Evolutionary conservation across 108 stramenopile species (phyloP).

Genomic region (Cyclostephanos tholiformis): DNA sequence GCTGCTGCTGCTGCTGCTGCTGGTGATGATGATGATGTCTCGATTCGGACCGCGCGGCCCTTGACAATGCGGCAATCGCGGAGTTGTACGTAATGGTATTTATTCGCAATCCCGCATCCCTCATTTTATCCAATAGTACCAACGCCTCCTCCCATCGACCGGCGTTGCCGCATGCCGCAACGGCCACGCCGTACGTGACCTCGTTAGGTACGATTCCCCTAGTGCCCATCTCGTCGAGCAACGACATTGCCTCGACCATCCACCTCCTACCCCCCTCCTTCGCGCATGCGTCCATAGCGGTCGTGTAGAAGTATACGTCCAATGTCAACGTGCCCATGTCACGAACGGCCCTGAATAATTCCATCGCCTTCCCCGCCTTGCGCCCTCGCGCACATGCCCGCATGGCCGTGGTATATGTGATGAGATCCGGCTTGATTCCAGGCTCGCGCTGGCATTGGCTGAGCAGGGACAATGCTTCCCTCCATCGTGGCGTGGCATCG

Average conservation of each 20-base stretch:
- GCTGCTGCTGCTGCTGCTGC: neutral
- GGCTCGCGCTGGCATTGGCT: constrained; percentile 73
- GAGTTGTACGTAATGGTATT: constrained; percentile 82
- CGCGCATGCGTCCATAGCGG: constrained; percentile 81
- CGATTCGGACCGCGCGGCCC: constrained; percentile 48
- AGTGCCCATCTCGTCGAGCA: constrained; percentile 79
- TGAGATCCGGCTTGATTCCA: constrained; percentile 68
- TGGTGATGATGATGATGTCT: constrained; percentile 31
- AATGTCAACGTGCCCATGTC: constrained; percentile 56
- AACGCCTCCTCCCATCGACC: constrained; percentile 75
- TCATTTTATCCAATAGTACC: constrained; percentile 70
- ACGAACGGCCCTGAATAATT: constrained; percentile 60
- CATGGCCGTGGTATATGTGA: constrained; percentile 80
- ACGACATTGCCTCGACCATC: constrained; percentile 47
- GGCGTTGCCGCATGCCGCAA: constrained; percentile 79
- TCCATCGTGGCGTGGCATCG: constrained; percentile 51
- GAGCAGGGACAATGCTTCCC: constrained; percentile 64
- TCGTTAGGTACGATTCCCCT: constrained; percentile 64
- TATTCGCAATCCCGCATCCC: constrained; percentile 57
- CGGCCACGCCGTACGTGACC: constrained; percentile 65
- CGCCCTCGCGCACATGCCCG: constrained; percentile 73
- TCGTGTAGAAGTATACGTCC: constrained; percentile 81
- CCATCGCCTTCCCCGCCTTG: constrained; percentile 60
- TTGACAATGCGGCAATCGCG: constrained; percentile 74
- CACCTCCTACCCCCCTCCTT: constrained; percentile 61